Base-by-base conservation (phyloP, 495 filamentous ascomycete genomes). In the Aspergillus coremiiformis region DNA sequence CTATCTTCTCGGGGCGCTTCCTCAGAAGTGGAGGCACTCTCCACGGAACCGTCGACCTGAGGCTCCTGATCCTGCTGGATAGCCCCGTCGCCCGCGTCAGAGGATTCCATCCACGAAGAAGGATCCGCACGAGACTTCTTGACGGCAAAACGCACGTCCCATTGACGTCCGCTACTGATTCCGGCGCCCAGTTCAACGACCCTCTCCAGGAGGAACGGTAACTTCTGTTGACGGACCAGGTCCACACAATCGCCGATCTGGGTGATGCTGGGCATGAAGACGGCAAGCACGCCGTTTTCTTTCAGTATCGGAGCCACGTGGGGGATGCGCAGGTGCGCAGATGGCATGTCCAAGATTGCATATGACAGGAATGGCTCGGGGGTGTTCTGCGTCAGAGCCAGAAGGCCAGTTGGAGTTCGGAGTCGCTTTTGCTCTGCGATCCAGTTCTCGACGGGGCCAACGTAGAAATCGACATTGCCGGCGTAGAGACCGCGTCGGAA, bases 251-350 rank as follows among this genome's bases (percentile, higher is more conserved):
- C 71, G 30, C 72, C 77, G 51, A 91, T 86, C 66, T 91, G 88
- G 5, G 85, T 89, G 51, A 92, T 80, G 54, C 80, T 87, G 3
- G 87, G 87, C 64, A 79, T 81, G 62, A 87, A 92, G 15, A 87
- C 79, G 21, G 81, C 69, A 1, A 92, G 65, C 4, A 76, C 59
- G 1, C 85, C 87, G 63, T 86, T 75, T 0, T 72, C 67, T 20
- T 74, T 72, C 50, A 91, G 61, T n/a, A 80, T 75, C 11, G 75
- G 65, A 0, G 73, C 66, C 22, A 86, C 74, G 48, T 76, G 73
- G 1, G 67, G 70, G n/a, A 91, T 69, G 55, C 85, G 76, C 11
- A 67, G 47, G 29, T 87, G 66, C 0, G 79, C 70, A 21, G 67
- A 72, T 5, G 88, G 86, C 56, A 92, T 74, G 61, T 92, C 86